A percentile compares a stretch with the other conserved stretches of the same genome.
Evolutionary conservation across 2,329 filamentous ascomycete genomes (phyloP).

Genomic region (Calonectria pseudoturangicola): DNA sequence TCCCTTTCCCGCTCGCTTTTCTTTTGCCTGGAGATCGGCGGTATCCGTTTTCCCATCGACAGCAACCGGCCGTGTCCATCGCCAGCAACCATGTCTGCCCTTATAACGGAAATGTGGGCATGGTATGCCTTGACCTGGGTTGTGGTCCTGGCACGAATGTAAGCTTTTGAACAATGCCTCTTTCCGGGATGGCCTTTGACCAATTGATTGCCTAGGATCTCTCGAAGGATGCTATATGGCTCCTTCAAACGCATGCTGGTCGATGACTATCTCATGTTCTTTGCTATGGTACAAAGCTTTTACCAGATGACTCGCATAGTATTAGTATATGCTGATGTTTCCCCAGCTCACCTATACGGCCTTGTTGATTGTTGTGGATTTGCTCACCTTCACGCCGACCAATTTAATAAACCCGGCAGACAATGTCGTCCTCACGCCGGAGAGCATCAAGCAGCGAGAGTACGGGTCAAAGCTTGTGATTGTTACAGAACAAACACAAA

Average conservation of each 20-base stretch:
- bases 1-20: conserved; percentile 19
- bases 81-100: conserved; percentile 48
- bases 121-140: conserved; percentile 64
- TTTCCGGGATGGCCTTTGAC: conserved; percentile 21
- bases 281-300: conserved; percentile 65
- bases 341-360: conserved; percentile 42
- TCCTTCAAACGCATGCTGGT: conserved; percentile 68
- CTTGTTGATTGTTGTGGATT: conserved; percentile 49
- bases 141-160: conserved; percentile 64
- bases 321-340: background rate
- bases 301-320: background rate
- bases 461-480: conserved; percentile 77
- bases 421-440: conserved; percentile 65
- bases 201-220: conserved; percentile 51
- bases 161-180: conserved; percentile 43
- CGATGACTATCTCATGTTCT: conserved; percentile 74
- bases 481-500: conserved; percentile 76
- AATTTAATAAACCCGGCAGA: conserved; percentile 74
- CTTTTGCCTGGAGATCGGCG: conserved; percentile 28
- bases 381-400: conserved; percentile 65
- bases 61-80: conserved; percentile 30
- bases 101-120: conserved; percentile 62
- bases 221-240: conserved; percentile 61
- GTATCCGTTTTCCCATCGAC: conserved; percentile 15
- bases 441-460: conserved; percentile 63